Percentiles rank a stretch among this genome's conserved stretches.
phyloP scores from a whole-genome alignment of 148 eudicot species.

The Rhododendron kiyosumense region DNA sequence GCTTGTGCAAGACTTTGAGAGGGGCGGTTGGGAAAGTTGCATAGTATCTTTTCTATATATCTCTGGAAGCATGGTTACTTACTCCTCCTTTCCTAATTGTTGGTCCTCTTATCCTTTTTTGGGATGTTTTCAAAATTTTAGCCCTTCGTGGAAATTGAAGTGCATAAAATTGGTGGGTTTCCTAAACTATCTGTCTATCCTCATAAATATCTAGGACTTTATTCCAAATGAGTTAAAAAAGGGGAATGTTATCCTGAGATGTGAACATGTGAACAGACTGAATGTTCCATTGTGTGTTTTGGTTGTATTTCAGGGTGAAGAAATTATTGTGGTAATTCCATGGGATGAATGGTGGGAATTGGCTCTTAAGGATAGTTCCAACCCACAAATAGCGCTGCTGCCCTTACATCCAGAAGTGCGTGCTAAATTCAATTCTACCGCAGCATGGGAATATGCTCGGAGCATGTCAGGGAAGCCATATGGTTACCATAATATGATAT shows the following conservation, averaged over 20 bases:
- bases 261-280: neutral
- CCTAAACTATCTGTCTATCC: neutral
- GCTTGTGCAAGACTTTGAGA: neutral
- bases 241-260: neutral
- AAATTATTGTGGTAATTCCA: constrained; percentile 79
- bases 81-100: neutral
- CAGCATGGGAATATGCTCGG: constrained; percentile 97
- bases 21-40: neutral
- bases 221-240: neutral
- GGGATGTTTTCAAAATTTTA: neutral
- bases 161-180: neutral
- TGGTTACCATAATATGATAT: constrained; percentile 99
- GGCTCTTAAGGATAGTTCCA: constrained; percentile 74
- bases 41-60: neutral
- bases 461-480: constrained; percentile 98
- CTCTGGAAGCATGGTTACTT: neutral
- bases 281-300: neutral
- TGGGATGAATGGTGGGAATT: constrained; percentile 99
- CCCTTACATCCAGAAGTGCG: constrained; percentile 92
- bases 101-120: neutral
- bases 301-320: constrained; percentile 70
- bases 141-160: neutral
- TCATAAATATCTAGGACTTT: neutral
- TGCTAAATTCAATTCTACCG: constrained; percentile 70
- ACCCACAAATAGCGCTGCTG: constrained; percentile 88